phyloP scores from a whole-genome alignment of 2,329 filamentous ascomycete species.

The Aspergillus puulaauensis region DNA sequence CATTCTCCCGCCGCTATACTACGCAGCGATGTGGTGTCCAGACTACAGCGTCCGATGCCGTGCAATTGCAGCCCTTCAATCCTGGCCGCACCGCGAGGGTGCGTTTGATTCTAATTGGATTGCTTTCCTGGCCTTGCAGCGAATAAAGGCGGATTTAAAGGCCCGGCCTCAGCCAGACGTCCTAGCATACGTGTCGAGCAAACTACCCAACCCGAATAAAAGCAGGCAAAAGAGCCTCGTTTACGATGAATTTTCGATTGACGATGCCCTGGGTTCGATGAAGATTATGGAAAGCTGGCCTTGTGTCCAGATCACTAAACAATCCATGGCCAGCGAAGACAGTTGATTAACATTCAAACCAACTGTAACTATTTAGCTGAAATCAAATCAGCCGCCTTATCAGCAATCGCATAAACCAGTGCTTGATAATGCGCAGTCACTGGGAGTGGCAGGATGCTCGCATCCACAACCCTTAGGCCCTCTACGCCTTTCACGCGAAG shows the following conservation, averaged over 20 bases:
- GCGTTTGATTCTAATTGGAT: not conserved
- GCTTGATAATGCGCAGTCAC: conserved; percentile 21
- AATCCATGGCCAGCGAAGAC: too few relatives aligned
- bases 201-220: too few relatives aligned
- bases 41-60: not conserved
- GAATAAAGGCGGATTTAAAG: not conserved
- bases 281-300: too few relatives aligned
- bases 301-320: too few relatives aligned
- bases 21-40: not conserved
- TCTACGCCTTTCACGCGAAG: conserved; percentile 14
- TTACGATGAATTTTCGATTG: too few relatives aligned
- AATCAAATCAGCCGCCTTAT: conserved; percentile 1
- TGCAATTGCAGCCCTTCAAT: not conserved
- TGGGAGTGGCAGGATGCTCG: conserved; percentile 24
- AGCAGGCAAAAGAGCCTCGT: too few relatives aligned
- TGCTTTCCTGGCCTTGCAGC: not conserved
- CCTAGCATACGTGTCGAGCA: too few relatives aligned
- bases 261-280: too few relatives aligned
- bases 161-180: too few relatives aligned
- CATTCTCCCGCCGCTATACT: not conserved
- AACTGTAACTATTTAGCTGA: not conserved
- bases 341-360: too few relatives aligned
- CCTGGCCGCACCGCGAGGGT: conserved; percentile 8
- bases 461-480: conserved; percentile 24
- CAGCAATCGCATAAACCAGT: conserved; percentile 16